Evolutionary conservation across 176 grass and related monocot genomes (phyloP).

Genomic region (Tillandsia leiboldiana): DNA sequence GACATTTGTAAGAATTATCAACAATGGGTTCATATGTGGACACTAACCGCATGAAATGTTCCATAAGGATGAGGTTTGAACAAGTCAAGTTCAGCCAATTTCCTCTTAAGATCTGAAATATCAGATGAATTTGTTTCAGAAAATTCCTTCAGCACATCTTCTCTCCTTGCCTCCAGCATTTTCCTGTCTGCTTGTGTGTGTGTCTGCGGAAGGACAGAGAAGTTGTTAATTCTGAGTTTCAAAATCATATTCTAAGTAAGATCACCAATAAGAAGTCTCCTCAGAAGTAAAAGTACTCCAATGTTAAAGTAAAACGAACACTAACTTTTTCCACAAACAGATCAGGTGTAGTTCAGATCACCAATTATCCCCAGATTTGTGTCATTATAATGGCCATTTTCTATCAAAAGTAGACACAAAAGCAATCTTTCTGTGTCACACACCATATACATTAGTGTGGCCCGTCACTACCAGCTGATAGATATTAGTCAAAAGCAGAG

Average conservation of each 20-base stretch:
- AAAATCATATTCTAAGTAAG: neutral
- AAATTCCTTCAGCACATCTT: slow-evolving; percentile 52
- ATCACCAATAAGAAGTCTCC: too few relatives aligned
- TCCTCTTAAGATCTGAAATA: slow-evolving; percentile 41
- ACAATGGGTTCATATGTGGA: neutral
- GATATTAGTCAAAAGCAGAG: too few relatives aligned
- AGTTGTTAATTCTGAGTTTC: neutral
- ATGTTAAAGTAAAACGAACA: too few relatives aligned
- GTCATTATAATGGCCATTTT: too few relatives aligned
- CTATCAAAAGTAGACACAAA: too few relatives aligned
- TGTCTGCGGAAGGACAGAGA: slow-evolving; percentile 43
- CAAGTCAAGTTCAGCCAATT: slow-evolving; percentile 52
- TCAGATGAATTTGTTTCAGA: slow-evolving; percentile 37
- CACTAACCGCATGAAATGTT: slow-evolving; percentile 76
- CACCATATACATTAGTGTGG: too few relatives aligned
- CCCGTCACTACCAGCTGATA: too few relatives aligned
- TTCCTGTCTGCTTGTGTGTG: slow-evolving; percentile 95
- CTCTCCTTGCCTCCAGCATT: slow-evolving; percentile 77
- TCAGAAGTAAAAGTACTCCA: too few relatives aligned
- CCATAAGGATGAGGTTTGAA: slow-evolving; percentile 61
- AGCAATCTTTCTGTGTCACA: too few relatives aligned
- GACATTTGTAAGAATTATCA: neutral
- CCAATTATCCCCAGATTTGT: too few relatives aligned
- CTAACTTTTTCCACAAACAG: too few relatives aligned
- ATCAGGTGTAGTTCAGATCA: too few relatives aligned